Evolutionary conservation across 2,329 filamentous ascomycete species (phyloP).

Genomic region (Verticillium nubilum): DNA sequence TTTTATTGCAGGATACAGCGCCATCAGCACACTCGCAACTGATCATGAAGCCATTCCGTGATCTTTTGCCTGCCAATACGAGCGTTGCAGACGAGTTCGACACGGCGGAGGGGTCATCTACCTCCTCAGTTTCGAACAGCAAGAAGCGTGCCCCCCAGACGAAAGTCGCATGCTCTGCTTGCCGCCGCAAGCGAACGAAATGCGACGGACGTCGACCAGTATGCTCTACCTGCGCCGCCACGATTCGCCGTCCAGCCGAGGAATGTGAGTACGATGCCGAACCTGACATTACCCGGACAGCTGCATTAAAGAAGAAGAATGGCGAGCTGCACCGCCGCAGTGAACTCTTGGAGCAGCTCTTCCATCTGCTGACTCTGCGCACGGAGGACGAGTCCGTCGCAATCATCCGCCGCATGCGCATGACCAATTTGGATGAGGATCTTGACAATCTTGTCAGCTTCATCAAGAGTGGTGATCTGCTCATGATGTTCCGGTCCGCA

Average conservation of each 20-base stretch:
- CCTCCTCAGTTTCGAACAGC: conserved; percentile 4
- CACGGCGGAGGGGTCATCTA: conserved; percentile 4
- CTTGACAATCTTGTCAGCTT: conserved; percentile 10
- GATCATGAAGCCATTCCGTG: conserved; percentile 11
- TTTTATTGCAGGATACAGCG: not conserved
- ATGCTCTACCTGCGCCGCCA: conserved; percentile 10
- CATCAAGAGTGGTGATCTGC: conserved; percentile 11
- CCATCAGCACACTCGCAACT: not conserved
- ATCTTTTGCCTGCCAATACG: conserved; percentile 9
- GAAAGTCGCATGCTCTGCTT: conserved; percentile 11
- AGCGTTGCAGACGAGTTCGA: conserved; percentile 3
- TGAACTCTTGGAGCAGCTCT: conserved; percentile 9
- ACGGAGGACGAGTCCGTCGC: conserved; percentile 11
- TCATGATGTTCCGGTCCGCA: not conserved
- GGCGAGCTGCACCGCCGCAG: conserved; percentile 10
- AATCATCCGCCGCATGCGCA: conserved; percentile 11
- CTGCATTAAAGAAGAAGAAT: conserved; percentile 9
- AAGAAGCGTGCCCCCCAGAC: conserved; percentile 8
- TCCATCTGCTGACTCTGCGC: conserved; percentile 7
- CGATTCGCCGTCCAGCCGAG: not conserved
- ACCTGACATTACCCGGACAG: conserved; percentile 11
- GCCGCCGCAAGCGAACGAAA: conserved; percentile 11
- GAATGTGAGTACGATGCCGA: conserved; percentile 13
- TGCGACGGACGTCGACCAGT: conserved; percentile 12
- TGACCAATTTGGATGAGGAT: conserved; percentile 5